phyloP scores from a whole-genome alignment of 2,329 filamentous ascomycete species.

The Capronia epimyces region DNA sequence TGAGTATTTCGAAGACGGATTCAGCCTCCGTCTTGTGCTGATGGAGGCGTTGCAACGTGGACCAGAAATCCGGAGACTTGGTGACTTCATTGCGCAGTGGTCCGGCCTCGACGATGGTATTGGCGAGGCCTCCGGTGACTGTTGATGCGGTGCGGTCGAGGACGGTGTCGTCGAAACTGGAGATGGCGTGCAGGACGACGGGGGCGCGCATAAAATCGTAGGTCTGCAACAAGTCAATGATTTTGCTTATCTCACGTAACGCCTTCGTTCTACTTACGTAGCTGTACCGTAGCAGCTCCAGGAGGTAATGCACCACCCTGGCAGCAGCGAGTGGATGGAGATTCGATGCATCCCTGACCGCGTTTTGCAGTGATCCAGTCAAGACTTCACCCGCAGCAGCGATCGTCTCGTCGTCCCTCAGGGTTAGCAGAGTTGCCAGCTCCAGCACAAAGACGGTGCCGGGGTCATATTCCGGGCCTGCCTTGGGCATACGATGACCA shows the following conservation, averaged over 20 bases:
- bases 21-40: conserved; percentile 64
- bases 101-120: conserved; percentile 72
- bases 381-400: conserved; percentile 70
- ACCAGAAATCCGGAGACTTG: conserved; percentile 96
- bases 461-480: conserved; percentile 70
- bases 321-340: conserved; percentile 81
- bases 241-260: background rate
- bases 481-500: conserved; percentile 52
- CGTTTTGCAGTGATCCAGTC: conserved; percentile 70
- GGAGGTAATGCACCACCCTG: conserved; percentile 77
- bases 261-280: conserved; percentile 57
- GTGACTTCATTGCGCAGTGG: conserved; percentile 86
- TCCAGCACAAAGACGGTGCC: conserved; percentile 86
- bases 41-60: conserved; percentile 71
- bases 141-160: conserved; percentile 70
- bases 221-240: conserved; percentile 53
- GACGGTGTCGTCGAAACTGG: conserved; percentile 72
- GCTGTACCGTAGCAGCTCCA: conserved; percentile 73
- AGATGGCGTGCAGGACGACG: conserved; percentile 84
- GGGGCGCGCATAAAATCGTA: conserved; percentile 88
- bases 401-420: conserved; percentile 69
- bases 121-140: conserved; percentile 70
- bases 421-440: conserved; percentile 73
- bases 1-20: conserved; percentile 80
- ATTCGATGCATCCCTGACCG: conserved; percentile 71